These are phyloP conservation scores for Aspergillus taichungensis DNA, from an alignment of 495 filamentous ascomycete genomes.

Conservation along the genomic window DNA sequence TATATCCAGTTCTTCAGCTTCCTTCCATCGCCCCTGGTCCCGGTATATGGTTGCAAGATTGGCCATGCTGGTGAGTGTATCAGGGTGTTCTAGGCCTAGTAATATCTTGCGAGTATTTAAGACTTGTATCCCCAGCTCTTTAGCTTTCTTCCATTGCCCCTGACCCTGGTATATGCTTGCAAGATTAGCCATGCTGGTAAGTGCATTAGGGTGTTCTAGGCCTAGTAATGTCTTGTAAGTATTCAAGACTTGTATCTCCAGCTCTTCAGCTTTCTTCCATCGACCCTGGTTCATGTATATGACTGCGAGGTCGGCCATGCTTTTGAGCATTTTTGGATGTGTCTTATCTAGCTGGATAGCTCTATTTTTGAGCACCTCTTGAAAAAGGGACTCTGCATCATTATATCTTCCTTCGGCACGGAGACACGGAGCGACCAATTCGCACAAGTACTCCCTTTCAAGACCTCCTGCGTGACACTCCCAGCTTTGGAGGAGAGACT, in stretches of 20 bases:
- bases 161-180: slow-evolving; percentile 19
- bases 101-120: slow-evolving; percentile 16
- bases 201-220: slow-evolving; percentile 12
- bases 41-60: slow-evolving; percentile 27
- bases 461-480: not conserved
- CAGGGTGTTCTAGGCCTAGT: slow-evolving; percentile 28
- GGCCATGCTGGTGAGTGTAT: slow-evolving; percentile 28
- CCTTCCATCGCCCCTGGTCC: slow-evolving; percentile 16
- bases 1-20: slow-evolving; percentile 20
- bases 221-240: slow-evolving; percentile 5
- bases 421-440: not conserved
- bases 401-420: slow-evolving; percentile 12
- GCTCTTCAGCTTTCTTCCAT: slow-evolving; percentile 22
- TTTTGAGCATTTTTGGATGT: slow-evolving; percentile 13
- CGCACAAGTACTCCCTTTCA: not conserved
- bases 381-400: not conserved
- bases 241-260: slow-evolving; percentile 11
- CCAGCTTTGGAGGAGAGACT: not conserved
- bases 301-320: slow-evolving; percentile 13
- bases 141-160: slow-evolving; percentile 30
- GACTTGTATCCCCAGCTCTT: slow-evolving; percentile 20
- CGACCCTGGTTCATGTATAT: slow-evolving; percentile 10
- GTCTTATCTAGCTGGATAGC: slow-evolving; percentile 3
- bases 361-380: no score
- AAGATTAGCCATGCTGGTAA: slow-evolving; percentile 20